Conservation (phyloP, 164 flowering plant species). For the Umbellularia californica region DNA sequence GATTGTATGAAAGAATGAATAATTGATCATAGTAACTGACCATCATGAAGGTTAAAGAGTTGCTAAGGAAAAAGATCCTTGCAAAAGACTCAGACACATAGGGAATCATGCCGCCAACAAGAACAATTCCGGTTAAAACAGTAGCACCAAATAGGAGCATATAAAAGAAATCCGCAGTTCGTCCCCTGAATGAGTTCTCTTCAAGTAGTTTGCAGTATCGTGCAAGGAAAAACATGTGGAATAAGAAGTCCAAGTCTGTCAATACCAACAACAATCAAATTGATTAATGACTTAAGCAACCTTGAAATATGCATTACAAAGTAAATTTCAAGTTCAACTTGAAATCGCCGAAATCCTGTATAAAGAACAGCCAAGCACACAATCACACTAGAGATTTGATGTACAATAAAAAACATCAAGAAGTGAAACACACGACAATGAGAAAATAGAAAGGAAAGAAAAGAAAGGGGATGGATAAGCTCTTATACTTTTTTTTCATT, state of each 20-base stretch:
- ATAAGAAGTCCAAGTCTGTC: conserved; percentile 94
- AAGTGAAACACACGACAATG: no score
- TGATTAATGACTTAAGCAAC: background rate
- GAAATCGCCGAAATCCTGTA: no score
- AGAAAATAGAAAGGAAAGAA: no score
- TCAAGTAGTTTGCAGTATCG: conserved; percentile 99
- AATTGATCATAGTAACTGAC: conserved; percentile 36
- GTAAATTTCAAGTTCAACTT: no score
- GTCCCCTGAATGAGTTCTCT: conserved; percentile 97
- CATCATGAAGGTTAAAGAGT: conserved; percentile 98
- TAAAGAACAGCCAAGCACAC: no score
- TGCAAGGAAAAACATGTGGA: conserved; percentile 99
- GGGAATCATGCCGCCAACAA: conserved; percentile 94
- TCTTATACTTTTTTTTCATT: no score
- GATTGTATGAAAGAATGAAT: background rate
- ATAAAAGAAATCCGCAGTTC: conserved; percentile 97
- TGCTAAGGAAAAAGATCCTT: conserved; percentile 90
- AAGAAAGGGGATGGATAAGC: no score
- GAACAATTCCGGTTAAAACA: conserved; percentile 83
- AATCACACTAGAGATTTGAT: no score
- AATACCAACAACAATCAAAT: conserved; percentile 14
- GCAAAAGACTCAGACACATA: conserved; percentile 88
- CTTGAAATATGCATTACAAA: background rate
- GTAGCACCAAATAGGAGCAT: conserved; percentile 99
- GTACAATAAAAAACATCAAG: no score